Conservation (phyloP, 2,329 filamentous ascomycete genomes). For the Aspergillus bombycis region DNA sequence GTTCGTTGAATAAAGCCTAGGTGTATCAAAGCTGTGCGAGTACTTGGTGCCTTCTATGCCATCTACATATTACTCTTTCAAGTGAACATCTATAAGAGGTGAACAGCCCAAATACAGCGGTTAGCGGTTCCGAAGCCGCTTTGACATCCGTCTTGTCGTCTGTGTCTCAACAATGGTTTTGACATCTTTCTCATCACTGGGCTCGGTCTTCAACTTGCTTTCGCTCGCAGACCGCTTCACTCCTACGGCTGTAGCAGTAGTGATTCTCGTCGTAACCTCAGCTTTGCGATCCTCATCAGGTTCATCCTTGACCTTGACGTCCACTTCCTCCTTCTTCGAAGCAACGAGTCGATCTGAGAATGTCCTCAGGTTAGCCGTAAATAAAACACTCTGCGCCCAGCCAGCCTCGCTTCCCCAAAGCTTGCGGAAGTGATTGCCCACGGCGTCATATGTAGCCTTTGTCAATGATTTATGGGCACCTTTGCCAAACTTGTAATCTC, state of each 20-base stretch:
- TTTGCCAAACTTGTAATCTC: conserved; percentile 91
- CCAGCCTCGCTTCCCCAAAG: conserved; percentile 94
- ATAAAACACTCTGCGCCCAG: conserved; percentile 96
- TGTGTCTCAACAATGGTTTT: conserved; percentile 26
- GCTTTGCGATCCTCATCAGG: conserved; percentile 28
- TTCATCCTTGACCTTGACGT: conserved; percentile 30
- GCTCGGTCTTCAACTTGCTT: conserved; percentile 23
- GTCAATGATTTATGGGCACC: conserved; percentile 83
- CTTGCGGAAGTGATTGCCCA: conserved; percentile 84
- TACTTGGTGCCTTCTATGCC: neutral
- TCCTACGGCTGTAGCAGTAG: conserved; percentile 24
- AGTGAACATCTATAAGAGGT: neutral
- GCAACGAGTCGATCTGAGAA: conserved; percentile 70
- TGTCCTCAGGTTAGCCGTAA: conserved; percentile 85
- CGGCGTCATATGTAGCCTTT: conserved; percentile 83
- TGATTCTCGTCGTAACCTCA: conserved; percentile 31
- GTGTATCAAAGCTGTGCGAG: neutral
- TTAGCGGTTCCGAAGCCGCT: conserved; percentile 31
- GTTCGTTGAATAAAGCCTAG: too few relatives aligned
- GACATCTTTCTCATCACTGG: conserved; percentile 20
- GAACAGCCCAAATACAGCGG: neutral
- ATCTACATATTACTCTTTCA: neutral
- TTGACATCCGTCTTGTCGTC: conserved; percentile 34
- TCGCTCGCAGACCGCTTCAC: conserved; percentile 31
- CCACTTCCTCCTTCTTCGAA: conserved; percentile 38